phyloP scores from a whole-genome alignment of 306 rosid species.

The Rosa lucieae region DNA sequence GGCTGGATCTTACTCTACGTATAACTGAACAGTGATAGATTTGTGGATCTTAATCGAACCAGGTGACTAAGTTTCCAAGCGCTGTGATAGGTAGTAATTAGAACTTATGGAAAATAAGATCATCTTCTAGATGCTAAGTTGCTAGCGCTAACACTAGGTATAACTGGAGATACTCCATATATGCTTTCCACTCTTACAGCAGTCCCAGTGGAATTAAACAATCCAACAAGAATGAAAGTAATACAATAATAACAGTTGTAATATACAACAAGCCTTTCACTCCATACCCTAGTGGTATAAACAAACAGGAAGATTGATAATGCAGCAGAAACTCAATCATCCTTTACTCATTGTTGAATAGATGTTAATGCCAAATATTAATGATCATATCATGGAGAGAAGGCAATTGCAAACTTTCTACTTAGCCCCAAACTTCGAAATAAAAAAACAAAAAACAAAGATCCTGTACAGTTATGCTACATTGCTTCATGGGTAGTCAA shows the following conservation, averaged over 20 bases:
- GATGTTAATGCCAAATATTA: neutral
- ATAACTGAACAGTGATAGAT: neutral
- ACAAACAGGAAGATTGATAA: neutral
- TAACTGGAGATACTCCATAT: neutral
- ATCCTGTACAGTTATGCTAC: neutral
- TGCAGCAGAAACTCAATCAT: neutral
- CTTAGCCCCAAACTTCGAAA: neutral
- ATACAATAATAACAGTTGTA: neutral
- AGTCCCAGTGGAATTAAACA: neutral
- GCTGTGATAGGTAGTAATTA: neutral
- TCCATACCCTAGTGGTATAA: neutral
- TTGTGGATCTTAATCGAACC: neutral
- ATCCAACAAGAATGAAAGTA: neutral
- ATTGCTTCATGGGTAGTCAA: neutral
- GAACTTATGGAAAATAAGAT: neutral
- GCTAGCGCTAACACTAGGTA: neutral
- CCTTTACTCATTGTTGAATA: neutral
- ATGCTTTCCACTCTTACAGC: neutral
- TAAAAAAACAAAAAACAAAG: neutral
- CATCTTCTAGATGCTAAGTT: neutral
- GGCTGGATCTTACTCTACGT: neutral
- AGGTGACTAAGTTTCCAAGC: neutral
- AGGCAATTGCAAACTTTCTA: conserved; percentile 1
- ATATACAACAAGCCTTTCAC: neutral
- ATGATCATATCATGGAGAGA: neutral